phyloP scores from a whole-genome alignment of 768 basidiomycete species.

The Lactarius pseudohatsudake region DNA sequence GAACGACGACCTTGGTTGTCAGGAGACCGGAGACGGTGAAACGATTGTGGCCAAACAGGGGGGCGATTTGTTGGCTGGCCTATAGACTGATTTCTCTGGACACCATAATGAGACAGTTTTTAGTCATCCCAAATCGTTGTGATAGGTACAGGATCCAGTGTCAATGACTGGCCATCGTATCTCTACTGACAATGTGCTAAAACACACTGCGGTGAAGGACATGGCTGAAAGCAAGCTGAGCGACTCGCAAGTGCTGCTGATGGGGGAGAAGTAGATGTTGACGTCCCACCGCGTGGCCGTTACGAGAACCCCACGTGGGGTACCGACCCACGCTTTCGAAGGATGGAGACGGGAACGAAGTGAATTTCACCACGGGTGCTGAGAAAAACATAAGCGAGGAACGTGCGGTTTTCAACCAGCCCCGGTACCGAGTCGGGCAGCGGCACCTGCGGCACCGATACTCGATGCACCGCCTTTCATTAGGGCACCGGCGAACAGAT shows the following conservation, averaged over 20 bases:
- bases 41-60: constrained; percentile 6
- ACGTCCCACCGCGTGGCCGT: background rate
- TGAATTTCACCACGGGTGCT: background rate
- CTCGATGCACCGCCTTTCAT: constrained; percentile 33
- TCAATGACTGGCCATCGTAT: background rate
- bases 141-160: constrained; percentile 2
- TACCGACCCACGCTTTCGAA: background rate
- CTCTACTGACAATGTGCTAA: background rate
- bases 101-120: background rate
- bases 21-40: constrained; percentile 53
- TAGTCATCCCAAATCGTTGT: background rate
- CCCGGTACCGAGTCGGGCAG: constrained; percentile 26
- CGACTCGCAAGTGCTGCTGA: background rate
- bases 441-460: constrained; percentile 28
- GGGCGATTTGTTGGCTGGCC: constrained; percentile 16
- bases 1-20: constrained; percentile 56
- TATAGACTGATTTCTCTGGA: constrained; percentile 26
- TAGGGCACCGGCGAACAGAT: constrained; percentile 36
- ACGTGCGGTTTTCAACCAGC: constrained; percentile 10
- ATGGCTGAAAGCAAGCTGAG: background rate
- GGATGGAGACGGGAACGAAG: background rate
- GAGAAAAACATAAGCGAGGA: background rate
- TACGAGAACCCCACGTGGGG: background rate
- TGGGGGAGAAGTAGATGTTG: background rate
- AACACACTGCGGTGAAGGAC: background rate